A percentile compares a stretch with the other conserved stretches of the same genome.
These are phyloP conservation scores for Rhododendron williamsianum DNA, from an alignment of 148 eudicot species.

Conservation along the genomic window DNA sequence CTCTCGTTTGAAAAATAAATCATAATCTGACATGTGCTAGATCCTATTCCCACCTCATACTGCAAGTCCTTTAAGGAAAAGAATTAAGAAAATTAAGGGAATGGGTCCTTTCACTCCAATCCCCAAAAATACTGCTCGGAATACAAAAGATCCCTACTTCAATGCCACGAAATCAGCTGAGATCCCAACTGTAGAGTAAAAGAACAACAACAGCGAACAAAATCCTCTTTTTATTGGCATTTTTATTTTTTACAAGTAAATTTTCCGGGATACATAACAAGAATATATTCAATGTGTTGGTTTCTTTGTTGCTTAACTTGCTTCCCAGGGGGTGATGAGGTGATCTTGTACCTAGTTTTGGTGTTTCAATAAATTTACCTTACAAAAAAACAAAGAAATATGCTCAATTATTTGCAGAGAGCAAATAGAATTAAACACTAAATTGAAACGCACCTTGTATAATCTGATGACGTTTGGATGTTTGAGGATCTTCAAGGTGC, in stretches of 20 bases:
- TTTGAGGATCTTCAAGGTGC: constrained; percentile 74
- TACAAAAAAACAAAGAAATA: too few relatives aligned
- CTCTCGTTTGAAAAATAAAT: too few relatives aligned
- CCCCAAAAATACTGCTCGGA: not conserved
- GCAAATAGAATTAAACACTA: not conserved
- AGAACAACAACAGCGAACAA: not conserved
- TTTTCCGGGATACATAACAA: too few relatives aligned
- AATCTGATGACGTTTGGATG: constrained; percentile 89
- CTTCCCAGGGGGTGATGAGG: not conserved
- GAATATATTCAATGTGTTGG: not conserved
- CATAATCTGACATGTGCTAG: too few relatives aligned
- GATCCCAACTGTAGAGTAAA: not conserved
- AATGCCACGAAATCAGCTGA: too few relatives aligned
- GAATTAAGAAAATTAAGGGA: not conserved
- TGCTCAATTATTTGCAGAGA: not conserved
- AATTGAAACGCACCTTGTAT: constrained; percentile 50
- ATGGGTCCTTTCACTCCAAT: not conserved
- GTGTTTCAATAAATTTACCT: not conserved
- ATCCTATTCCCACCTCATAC: too few relatives aligned
- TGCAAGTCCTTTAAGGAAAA: too few relatives aligned
- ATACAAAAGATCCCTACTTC: not conserved
- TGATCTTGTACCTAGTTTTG: not conserved
- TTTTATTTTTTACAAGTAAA: too few relatives aligned
- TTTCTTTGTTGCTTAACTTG: not conserved
- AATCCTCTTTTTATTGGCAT: not conserved